Conservation (phyloP, 164 flowering plant genomes). For the Piper longum region DNA sequence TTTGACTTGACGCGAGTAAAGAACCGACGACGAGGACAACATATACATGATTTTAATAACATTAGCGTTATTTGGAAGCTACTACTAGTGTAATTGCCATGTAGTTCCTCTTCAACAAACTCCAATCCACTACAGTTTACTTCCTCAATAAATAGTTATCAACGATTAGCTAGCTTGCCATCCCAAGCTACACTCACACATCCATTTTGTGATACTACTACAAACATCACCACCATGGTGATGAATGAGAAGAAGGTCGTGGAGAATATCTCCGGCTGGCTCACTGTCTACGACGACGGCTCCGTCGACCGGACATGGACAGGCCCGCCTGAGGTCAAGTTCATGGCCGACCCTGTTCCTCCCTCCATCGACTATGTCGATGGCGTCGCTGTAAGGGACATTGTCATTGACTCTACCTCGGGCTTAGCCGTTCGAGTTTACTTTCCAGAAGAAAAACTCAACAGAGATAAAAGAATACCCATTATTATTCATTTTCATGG, state of each 20-base stretch:
- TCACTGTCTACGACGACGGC: slow-evolving; percentile 45
- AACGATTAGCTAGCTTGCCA: too few species aligned
- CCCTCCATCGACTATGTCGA: slow-evolving; percentile 37
- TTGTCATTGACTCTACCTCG: slow-evolving; percentile 16
- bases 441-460: slow-evolving; percentile 24
- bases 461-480: slow-evolving; percentile 26
- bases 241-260: slow-evolving; percentile 17
- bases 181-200: too few species aligned
- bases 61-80: too few species aligned
- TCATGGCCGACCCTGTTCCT: slow-evolving; percentile 40
- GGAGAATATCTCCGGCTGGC: slow-evolving; percentile 66
- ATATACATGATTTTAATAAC: too few species aligned
- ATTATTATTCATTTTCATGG: slow-evolving; percentile 65
- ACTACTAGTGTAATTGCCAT: too few species aligned
- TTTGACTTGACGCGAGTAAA: too few species aligned
- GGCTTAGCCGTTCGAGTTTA: slow-evolving; percentile 41
- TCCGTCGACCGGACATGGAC: slow-evolving; percentile 60
- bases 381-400: slow-evolving; percentile 47
- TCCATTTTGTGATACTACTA: neutral
- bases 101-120: too few species aligned
- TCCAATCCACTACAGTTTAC: too few species aligned
- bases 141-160: too few species aligned
- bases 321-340: slow-evolving; percentile 52
- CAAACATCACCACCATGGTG: neutral
- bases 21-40: too few species aligned